A percentile compares a stretch with the other conserved stretches of the same genome.
Evolutionary conservation across 176 grass and related monocot genomes (phyloP).

Genomic region (Rhynchospora breviuscula): DNA sequence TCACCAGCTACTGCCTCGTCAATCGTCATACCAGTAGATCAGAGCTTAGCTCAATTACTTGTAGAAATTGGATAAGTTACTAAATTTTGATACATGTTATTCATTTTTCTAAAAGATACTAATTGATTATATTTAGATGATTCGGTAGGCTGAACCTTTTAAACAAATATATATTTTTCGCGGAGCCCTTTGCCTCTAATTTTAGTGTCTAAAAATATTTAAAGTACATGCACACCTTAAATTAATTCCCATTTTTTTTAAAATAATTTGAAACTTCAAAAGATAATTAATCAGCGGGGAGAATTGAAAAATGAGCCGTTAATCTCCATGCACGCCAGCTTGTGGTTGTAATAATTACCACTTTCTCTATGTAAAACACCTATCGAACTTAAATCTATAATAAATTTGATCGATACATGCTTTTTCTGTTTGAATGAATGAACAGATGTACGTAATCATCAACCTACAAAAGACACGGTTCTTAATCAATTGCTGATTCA

Average conservation of each 20-base stretch:
- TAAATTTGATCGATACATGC: background rate
- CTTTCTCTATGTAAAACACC: constrained; percentile 2
- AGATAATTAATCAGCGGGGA: too few relatives aligned
- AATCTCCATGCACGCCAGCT: constrained; percentile 6
- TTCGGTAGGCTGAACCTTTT: too few relatives aligned
- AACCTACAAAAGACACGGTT: background rate
- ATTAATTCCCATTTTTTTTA: background rate
- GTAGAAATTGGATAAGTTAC: background rate
- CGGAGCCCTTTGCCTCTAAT: background rate
- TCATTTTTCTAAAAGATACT: background rate
- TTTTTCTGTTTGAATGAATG: constrained; percentile 13
- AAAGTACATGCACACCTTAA: background rate
- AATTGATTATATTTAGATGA: background rate
- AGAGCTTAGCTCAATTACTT: background rate
- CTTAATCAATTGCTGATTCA: background rate
- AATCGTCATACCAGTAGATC: background rate
- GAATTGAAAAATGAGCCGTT: constrained; percentile 1
- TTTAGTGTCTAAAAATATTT: background rate
- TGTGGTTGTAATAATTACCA: constrained; percentile 28
- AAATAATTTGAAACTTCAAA: too few relatives aligned
- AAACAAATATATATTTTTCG: background rate
- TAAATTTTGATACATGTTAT: background rate
- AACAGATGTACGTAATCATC: constrained; percentile 12
- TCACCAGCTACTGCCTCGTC: too few relatives aligned
- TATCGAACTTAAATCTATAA: constrained; percentile 1